Percentiles rank a stretch among this genome's conserved stretches.
Evolutionary conservation across 768 basidiomycete genomes (phyloP).

Genomic region (Tubosaeta sp.): DNA sequence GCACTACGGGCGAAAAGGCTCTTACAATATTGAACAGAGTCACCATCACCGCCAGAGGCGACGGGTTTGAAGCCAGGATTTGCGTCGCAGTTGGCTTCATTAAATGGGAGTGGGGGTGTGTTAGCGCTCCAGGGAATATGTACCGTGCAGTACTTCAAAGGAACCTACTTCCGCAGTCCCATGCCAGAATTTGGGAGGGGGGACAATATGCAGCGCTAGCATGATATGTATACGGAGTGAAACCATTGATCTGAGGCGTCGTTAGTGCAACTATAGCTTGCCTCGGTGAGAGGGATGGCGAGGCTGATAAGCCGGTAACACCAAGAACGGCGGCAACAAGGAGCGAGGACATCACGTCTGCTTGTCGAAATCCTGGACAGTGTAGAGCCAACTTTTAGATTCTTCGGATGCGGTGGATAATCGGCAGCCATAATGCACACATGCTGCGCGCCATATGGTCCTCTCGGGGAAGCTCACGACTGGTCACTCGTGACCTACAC

Average conservation of each 20-base stretch:
- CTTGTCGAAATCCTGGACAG: too few species aligned
- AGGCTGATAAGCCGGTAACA: slow-evolving; percentile 9
- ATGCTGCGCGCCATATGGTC: slow-evolving; percentile 1
- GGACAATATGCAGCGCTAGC: slow-evolving; percentile 50
- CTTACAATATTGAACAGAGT: slow-evolving; percentile 40
- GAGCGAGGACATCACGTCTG: slow-evolving; percentile 14
- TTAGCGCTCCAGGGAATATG: not conserved
- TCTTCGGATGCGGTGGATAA: too few species aligned
- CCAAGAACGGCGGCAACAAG: slow-evolving; percentile 14
- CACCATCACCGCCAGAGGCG: slow-evolving; percentile 46
- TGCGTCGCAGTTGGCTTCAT: slow-evolving; percentile 42
- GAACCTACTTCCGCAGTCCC: slow-evolving; percentile 54
- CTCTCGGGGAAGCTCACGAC: too few species aligned
- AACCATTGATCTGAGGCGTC: slow-evolving; percentile 38
- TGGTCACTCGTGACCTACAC: too few species aligned
- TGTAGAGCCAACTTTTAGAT: too few species aligned
- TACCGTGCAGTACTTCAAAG: not conserved
- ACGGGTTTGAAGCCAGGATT: slow-evolving; percentile 45
- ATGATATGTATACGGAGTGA: slow-evolving; percentile 46
- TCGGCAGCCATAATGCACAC: too few species aligned
- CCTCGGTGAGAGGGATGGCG: slow-evolving; percentile 28
- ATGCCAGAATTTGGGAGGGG: slow-evolving; percentile 39
- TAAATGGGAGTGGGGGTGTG: not conserved
- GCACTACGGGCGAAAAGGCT: too few species aligned
- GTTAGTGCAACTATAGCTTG: slow-evolving; percentile 39